phyloP scores from a whole-genome alignment of 306 rosid genomes.

The Calophaca sinica region DNA sequence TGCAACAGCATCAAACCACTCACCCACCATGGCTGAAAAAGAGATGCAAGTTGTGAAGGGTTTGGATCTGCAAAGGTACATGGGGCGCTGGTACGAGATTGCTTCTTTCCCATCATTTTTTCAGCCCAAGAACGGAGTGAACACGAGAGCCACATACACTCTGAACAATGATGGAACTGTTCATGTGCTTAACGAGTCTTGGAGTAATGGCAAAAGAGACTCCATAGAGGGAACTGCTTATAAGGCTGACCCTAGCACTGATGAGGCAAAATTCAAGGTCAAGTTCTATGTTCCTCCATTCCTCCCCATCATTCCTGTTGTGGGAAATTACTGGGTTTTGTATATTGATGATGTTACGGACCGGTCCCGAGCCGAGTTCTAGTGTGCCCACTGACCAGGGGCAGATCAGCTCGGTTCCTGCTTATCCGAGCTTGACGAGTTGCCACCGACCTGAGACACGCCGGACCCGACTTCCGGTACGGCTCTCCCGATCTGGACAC shows the following conservation, averaged over 20 bases:
- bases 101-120: conserved; percentile 73
- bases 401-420: too few species aligned
- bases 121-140: conserved; percentile 69
- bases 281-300: conserved; percentile 80
- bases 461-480: too few species aligned
- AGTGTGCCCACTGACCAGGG: too few species aligned
- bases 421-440: too few species aligned
- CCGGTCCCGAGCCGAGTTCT: too few species aligned
- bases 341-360: conserved; percentile 62
- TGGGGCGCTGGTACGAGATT: conserved; percentile 97
- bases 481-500: too few species aligned
- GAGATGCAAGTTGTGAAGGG: conserved; percentile 72
- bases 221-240: conserved; percentile 73
- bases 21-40: conserved; percentile 56
- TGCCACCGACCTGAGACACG: too few species aligned
- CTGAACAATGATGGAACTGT: conserved; percentile 65
- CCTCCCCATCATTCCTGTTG: conserved; percentile 74
- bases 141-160: conserved; percentile 88
- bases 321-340: conserved; percentile 86
- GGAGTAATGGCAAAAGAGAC: conserved; percentile 63
- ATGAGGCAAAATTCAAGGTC: conserved; percentile 88
- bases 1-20: neutral
- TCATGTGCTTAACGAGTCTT: conserved; percentile 88
- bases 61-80: conserved; percentile 70
- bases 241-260: conserved; percentile 70